A percentile compares a stretch with the other conserved stretches of the same genome.
Evolutionary conservation across 139 green algal genomes (phyloP).

Genomic region (Chlorella sp.): DNA sequence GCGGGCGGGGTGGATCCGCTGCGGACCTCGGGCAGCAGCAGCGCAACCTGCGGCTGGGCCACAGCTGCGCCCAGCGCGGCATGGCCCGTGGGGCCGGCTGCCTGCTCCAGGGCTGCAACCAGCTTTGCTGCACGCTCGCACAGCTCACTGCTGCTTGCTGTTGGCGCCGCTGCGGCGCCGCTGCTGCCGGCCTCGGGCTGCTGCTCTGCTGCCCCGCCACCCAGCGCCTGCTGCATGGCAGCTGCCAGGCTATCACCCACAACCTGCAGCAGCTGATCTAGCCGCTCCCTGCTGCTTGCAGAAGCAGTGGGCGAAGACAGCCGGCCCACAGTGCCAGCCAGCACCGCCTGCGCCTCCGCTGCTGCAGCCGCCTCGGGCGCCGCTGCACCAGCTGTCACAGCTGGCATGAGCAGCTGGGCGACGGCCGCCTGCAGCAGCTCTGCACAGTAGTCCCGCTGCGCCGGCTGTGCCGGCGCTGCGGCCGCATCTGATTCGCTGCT

Average conservation of each 20-base stretch:
- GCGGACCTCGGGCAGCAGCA: conserved; percentile 39
- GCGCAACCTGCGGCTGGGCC: conserved; percentile 5
- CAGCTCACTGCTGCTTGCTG: neutral
- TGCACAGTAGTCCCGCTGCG: neutral
- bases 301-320: neutral
- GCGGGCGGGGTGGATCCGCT: conserved; percentile 3
- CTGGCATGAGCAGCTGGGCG: conserved; percentile 27
- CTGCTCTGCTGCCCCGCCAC: neutral
- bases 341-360: neutral
- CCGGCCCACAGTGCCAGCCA: neutral
- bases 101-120: conserved; percentile 8
- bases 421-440: conserved; percentile 23
- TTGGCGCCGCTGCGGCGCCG: neutral
- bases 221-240: conserved; percentile 18
- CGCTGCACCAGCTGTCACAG: neutral
- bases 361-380: neutral
- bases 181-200: neutral
- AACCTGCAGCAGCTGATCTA: conserved; percentile 18
- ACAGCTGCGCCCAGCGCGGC: conserved; percentile 1
- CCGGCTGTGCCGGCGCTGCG: neutral
- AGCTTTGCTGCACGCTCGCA: neutral
- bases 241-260: conserved; percentile 1
- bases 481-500: neutral
- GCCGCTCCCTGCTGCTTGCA: neutral
- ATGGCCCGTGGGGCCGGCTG: neutral